These are phyloP conservation scores for Eucalyptus grandis DNA, from an alignment of 345 rosid genomes.

Conservation along the genomic window DNA sequence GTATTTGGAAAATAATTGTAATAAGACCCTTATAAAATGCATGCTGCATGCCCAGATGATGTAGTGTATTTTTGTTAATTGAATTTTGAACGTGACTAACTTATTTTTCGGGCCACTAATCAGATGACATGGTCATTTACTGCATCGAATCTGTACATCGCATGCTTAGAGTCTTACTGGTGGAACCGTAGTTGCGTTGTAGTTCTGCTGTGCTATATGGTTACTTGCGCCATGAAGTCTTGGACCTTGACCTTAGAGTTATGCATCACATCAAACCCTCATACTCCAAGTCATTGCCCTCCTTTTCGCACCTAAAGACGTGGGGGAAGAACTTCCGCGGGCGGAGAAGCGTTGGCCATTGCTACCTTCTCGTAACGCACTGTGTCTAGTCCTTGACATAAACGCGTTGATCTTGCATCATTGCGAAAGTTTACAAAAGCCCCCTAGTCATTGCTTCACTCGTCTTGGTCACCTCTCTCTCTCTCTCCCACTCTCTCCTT, in stretches of 20 bases:
- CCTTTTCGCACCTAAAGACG: background rate
- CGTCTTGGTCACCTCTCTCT: background rate
- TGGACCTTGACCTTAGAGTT: background rate
- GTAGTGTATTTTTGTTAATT: background rate
- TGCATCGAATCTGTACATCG: background rate
- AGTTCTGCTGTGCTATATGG: background rate
- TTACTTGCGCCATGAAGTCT: background rate
- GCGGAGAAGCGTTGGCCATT: background rate
- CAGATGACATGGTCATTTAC: background rate
- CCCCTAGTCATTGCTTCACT: background rate
- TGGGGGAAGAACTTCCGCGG: background rate
- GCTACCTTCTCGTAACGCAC: background rate
- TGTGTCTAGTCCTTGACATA: background rate
- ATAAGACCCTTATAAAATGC: background rate
- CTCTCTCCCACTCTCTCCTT: background rate
- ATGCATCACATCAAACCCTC: background rate
- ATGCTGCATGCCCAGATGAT: background rate
- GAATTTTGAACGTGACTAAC: background rate
- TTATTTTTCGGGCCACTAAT: background rate
- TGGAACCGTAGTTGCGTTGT: background rate
- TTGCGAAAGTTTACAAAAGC: background rate
- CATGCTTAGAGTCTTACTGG: background rate
- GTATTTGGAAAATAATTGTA: background rate
- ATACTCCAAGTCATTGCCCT: background rate
- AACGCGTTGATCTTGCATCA: background rate